phyloP scores from a whole-genome alignment of 1,284 basidiomycete genomes.

The Cutaneotrichosporon sp. region DNA sequence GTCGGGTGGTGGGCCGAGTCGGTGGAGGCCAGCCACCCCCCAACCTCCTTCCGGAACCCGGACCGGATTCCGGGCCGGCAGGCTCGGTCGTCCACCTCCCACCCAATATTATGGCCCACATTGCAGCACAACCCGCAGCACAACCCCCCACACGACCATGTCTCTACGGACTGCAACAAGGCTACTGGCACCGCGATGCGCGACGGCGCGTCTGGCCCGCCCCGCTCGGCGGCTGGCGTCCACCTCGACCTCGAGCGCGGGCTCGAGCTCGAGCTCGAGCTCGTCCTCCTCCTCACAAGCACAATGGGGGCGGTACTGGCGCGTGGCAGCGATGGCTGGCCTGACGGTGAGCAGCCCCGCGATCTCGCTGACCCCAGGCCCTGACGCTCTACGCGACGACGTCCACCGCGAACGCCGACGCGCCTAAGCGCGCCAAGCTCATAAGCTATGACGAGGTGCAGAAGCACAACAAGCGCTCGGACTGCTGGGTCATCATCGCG shows the following conservation, averaged over 20 bases:
- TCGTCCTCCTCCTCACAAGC: no score
- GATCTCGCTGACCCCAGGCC: constrained; percentile 8
- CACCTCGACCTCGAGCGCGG: no score
- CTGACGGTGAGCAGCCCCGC: neutral
- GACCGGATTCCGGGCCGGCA: neutral
- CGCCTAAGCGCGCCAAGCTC: constrained; percentile 61
- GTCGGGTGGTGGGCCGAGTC: neutral
- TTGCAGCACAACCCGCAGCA: no score
- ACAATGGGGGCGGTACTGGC: neutral
- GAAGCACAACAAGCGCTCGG: constrained; percentile 58
- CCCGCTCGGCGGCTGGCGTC: neutral
- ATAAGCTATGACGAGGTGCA: constrained; percentile 59
- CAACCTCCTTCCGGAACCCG: neutral
- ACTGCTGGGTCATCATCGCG: constrained; percentile 83
- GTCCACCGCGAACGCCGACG: constrained; percentile 6
- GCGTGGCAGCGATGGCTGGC: neutral
- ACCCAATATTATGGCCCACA: constrained; percentile 1
- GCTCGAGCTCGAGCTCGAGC: neutral
- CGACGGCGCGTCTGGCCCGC: neutral
- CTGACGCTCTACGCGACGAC: constrained; percentile 7
- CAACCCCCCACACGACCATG: constrained; percentile 1
- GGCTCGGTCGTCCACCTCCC: neutral
- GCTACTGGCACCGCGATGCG: neutral
- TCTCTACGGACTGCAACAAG: neutral
- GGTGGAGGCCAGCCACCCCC: neutral